These are phyloP conservation scores for Tirmania nivea DNA, from an alignment of 495 filamentous ascomycete species.

Conservation along the genomic window DNA sequence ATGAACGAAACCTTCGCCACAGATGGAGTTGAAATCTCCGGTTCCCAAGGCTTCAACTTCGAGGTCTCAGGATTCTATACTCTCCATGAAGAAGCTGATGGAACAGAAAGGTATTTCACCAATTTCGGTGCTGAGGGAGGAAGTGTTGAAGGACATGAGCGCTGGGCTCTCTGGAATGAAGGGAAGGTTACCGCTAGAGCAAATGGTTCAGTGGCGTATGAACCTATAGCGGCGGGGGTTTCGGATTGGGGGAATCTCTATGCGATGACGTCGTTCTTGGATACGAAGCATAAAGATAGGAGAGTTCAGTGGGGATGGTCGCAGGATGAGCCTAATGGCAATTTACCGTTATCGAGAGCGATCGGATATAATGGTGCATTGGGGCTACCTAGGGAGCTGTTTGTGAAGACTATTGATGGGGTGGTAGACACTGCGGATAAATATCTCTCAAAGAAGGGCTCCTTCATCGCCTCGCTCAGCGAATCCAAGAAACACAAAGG, in stretches of 20 bases:
- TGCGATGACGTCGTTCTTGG: constrained; percentile 4
- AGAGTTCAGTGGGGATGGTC: constrained; percentile 26
- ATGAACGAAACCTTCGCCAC: constrained; percentile 24
- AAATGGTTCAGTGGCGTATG: constrained; percentile 22
- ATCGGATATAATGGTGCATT: constrained; percentile 12
- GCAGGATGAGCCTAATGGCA: constrained; percentile 10
- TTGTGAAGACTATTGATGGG: constrained; percentile 20
- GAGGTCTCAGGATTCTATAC: constrained; percentile 33
- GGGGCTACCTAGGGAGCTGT: constrained; percentile 25
- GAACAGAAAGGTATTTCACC: constrained; percentile 25
- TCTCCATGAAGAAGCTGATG: constrained; percentile 20
- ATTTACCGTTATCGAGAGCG: too few relatives aligned
- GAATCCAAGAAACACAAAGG: too few relatives aligned
- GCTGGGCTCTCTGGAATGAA: constrained; percentile 26
- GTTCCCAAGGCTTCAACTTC: constrained; percentile 34
- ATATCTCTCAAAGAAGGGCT: too few relatives aligned
- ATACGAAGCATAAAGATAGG: constrained; percentile 21
- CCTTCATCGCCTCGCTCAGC: too few relatives aligned
- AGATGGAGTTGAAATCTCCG: constrained; percentile 8
- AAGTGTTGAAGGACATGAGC: constrained; percentile 19
- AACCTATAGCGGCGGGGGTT: constrained; percentile 21
- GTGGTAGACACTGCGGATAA: constrained; percentile 12
- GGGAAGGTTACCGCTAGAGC: constrained; percentile 18
- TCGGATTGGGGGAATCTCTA: constrained; percentile 10
- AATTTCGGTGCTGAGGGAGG: constrained; percentile 32